Evolutionary conservation across 148 eudicot genomes (phyloP), one percentile per base, ranked within the genome.

Genomic region (Persicaria tinctoria): DNA sequence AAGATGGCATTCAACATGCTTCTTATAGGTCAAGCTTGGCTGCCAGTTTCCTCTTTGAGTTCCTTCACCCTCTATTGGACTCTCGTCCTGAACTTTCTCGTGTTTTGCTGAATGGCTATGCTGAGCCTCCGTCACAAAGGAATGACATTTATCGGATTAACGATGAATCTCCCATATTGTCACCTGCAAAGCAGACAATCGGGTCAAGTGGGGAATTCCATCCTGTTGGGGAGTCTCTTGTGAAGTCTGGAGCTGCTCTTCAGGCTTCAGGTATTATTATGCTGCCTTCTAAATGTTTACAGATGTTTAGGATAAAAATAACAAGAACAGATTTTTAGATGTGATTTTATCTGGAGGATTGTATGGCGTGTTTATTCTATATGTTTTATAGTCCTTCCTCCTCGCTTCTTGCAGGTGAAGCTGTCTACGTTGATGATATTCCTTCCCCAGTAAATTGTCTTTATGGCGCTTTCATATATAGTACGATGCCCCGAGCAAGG

Each of bases 371-470:
- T 56, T 20, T 56, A 50, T 50, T 50, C 53, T 8, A 50, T 5
- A 12, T 8, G 53, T 50, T 50, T 12, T 10, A 50, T 50, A 8
- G 53, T 50, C 53, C 53, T 2, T 50, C 12, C 12, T 2, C 53
- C 3, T 50, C 27, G 72, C 5, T 8, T 72, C 73, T 53, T 76
- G 49, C 84, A 95, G 98, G 98, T 74, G 98, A 95, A 89, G 94
- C 96, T 48, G 82, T 92, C 23, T 95, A 78, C 80, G 91, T 95
- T 62, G 96, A 92, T 76, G 97, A 95, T 80, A 92, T 92, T 81
- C 97, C 98, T 78, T 95, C 98, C 20, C 97, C 98, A 46, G 47
- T 80, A 74, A 84, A 84, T 78, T 92, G 98, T 78, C 87, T 95
- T 72, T 75, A 95, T 80, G 98, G 97, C 79, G 93, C 98, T 79